Conservation (phyloP, 192 early-diverging fungal genomes). For the Podila epigama region DNA sequence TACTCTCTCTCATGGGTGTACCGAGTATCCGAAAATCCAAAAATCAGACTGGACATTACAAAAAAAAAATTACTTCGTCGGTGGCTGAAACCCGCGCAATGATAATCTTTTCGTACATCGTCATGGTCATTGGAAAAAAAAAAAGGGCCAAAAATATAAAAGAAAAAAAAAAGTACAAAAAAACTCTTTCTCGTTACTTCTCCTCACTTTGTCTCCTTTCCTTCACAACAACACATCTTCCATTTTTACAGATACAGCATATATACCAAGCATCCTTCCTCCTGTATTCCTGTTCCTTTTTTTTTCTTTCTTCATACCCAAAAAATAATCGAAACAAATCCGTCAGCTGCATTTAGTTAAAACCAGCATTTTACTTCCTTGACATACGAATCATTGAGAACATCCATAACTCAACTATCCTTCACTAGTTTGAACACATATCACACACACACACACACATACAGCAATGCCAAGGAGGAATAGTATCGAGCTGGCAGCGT, state of each 20-base stretch:
- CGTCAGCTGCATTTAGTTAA: too few species aligned
- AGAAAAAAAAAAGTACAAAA: neutral
- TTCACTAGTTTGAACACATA: too few species aligned
- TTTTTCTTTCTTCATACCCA: neutral
- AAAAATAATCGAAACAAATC: too few species aligned
- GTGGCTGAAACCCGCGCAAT: neutral
- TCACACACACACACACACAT: neutral
- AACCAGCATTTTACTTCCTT: neutral
- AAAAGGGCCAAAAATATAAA: too few species aligned
- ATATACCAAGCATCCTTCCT: neutral
- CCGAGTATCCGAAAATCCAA: neutral
- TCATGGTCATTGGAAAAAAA: too few species aligned
- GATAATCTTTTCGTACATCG: neutral
- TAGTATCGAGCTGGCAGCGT: slow-evolving; percentile 17
- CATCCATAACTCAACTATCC: too few species aligned
- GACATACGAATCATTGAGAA: neutral
- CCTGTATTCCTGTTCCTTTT: neutral
- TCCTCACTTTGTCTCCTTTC: neutral
- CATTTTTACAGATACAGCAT: too few species aligned
- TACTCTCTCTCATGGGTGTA: neutral
- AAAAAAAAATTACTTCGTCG: neutral
- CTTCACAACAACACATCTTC: neutral
- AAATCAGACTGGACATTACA: neutral
- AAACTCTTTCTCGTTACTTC: too few species aligned
- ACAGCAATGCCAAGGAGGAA: slow-evolving; percentile 11